These are phyloP conservation scores for Trichoderma orchidacearum DNA, from an alignment of 495 filamentous ascomycete genomes.

Conservation along the genomic window DNA sequence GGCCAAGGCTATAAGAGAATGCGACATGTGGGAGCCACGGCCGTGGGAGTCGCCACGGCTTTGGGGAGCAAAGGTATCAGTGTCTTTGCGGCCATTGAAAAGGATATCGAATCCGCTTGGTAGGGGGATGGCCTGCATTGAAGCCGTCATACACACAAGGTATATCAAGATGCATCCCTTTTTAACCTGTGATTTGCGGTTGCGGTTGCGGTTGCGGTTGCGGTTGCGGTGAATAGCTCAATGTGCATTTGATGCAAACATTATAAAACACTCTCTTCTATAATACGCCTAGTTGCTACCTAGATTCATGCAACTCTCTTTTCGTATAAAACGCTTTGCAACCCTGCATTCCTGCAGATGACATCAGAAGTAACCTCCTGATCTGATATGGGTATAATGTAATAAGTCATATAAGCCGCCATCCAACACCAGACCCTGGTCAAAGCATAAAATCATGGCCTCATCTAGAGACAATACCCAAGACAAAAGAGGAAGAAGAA, in stretches of 20 bases:
- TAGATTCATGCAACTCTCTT: background rate
- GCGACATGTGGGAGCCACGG: constrained; percentile 45
- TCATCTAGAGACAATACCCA: background rate
- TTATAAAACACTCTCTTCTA: background rate
- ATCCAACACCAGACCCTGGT: background rate
- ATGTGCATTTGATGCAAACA: background rate
- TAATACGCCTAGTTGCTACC: background rate
- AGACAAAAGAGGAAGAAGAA: background rate
- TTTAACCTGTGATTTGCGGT: too few relatives aligned
- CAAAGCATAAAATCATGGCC: background rate
- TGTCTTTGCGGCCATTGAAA: constrained; percentile 44
- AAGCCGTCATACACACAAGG: too few relatives aligned
- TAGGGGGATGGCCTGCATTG: too few relatives aligned
- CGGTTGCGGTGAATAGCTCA: too few relatives aligned
- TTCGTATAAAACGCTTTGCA: background rate
- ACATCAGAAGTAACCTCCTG: background rate
- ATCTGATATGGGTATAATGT: background rate
- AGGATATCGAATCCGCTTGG: constrained; percentile 2
- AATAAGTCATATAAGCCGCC: background rate
- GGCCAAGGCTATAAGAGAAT: constrained; percentile 44
- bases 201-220: too few relatives aligned
- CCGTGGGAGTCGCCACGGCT: constrained; percentile 51
- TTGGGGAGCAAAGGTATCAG: constrained; percentile 43
- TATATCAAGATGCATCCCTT: too few relatives aligned
- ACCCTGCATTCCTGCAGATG: background rate